These are phyloP conservation scores for Evansstolkia leycettana DNA, from an alignment of 495 filamentous ascomycete species.

Conservation along the genomic window DNA sequence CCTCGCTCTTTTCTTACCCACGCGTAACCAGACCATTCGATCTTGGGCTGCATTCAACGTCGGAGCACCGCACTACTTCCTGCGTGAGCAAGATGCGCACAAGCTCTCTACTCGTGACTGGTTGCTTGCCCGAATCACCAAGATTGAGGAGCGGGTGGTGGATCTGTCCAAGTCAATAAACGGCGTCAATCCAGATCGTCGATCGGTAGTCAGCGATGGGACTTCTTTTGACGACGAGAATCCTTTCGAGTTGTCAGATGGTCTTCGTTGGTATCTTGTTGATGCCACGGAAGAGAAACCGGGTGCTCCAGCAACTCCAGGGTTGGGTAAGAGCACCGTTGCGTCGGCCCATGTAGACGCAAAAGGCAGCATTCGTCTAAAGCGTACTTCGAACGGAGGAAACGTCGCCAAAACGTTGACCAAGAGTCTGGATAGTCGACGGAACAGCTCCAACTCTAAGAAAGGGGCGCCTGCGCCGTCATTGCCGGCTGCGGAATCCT, in stretches of 20 bases:
- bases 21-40: conserved; percentile 80
- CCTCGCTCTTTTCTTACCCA: conserved; percentile 89
- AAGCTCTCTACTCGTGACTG: conserved; percentile 75
- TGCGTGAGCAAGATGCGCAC: conserved; percentile 84
- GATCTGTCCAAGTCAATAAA: conserved; percentile 73
- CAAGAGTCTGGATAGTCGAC: conserved; percentile 78
- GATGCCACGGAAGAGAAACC: conserved; percentile 90
- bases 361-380: conserved; percentile 53
- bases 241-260: conserved; percentile 92
- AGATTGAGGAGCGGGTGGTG: conserved; percentile 86
- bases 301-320: conserved; percentile 85
- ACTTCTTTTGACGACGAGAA: conserved; percentile 82
- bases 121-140: conserved; percentile 86
- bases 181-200: conserved; percentile 39
- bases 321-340: conserved; percentile 79
- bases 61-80: conserved; percentile 90
- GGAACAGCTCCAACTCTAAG: conserved; percentile 72
- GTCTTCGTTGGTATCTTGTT: conserved; percentile 88
- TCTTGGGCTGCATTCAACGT: conserved; percentile 99
- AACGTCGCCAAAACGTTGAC: conserved; percentile 66
- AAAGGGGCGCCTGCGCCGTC: conserved; percentile 36
- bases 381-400: conserved; percentile 39
- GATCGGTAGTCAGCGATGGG: conserved; percentile 43
- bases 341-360: conserved; percentile 81
- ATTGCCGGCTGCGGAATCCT: not conserved